Evolutionary conservation across 2,329 filamentous ascomycete species (phyloP), one percentile per base, ranked within the genome.

Genomic region (Colletotrichum tofieldiae): DNA sequence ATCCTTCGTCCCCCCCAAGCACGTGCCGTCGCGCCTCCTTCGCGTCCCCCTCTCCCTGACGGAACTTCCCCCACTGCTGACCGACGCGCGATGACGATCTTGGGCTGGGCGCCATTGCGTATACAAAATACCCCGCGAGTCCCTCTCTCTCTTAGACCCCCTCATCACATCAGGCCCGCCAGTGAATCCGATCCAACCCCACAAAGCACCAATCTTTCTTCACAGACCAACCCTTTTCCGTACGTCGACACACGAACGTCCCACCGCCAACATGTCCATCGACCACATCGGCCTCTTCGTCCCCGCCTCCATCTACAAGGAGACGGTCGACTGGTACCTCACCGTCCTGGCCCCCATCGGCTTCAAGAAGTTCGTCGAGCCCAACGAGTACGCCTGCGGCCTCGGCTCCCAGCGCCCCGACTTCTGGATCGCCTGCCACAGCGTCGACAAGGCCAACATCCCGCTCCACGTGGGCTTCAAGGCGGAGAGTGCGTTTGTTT

Each of bases 271-370:
- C 69, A 84, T 82, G 81, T 73, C 78, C 41, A 80, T 84, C 72
- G 78, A 82, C 55, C 82, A 84, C 76, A 76, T 78, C 51, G 75
- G 77, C 63, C 74, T 84, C 71, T 67, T 64, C 26, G 76, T 81
- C 62, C 75, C 81, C 60, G 72, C 76, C 61, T 75, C 74, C 52
- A 75, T 77, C 45, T 77, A 79, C 77, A 68, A 77, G 64, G 73
- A 78, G 32, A 67, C 76, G 51, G 75, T 83, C 2, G 74, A 73
- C 9, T 80, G 82, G 70, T 84, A 84, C 76, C 75, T 78, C 43
- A 75, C 76, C 11, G 80, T 79, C 37, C 80, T 84, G 26, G 77
- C 77, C 43, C 79, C 82, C 2, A 77, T 84, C 39, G 81, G 81
- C 52, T 84, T 84, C 77, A 75, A 75, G 41, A 75, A 79, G 43